Percentiles rank a stretch among this genome's conserved stretches.
These are phyloP conservation scores for Gymnopilus junonius DNA, from an alignment of 768 basidiomycete species.

Conservation along the genomic window DNA sequence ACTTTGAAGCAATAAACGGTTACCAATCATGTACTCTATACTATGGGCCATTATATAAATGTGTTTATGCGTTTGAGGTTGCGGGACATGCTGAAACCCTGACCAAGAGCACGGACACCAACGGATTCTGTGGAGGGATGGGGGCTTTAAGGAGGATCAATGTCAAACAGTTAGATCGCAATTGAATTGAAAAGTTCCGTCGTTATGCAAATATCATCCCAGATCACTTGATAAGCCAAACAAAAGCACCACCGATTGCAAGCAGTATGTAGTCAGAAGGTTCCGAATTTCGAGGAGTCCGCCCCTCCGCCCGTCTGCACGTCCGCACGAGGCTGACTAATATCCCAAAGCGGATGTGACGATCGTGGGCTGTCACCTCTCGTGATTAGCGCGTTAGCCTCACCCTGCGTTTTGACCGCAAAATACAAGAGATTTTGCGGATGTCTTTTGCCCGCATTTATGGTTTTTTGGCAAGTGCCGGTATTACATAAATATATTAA, in stretches of 20 bases:
- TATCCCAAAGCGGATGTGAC: too few species aligned
- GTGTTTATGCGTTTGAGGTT: not conserved
- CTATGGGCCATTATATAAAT: not conserved
- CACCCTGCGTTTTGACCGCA: too few species aligned
- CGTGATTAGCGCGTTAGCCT: too few species aligned
- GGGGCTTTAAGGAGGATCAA: slow-evolving; percentile 5
- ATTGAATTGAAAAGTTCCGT: slow-evolving; percentile 2
- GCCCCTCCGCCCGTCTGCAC: too few species aligned
- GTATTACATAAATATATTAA: too few species aligned
- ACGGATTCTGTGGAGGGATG: not conserved
- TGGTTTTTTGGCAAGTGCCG: too few species aligned
- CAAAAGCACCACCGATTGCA: not conserved
- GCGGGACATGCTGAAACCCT: not conserved
- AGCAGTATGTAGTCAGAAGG: too few species aligned
- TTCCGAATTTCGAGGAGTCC: too few species aligned
- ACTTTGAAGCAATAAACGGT: not conserved
- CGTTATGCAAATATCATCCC: not conserved
- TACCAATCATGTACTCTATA: not conserved
- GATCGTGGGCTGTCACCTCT: too few species aligned
- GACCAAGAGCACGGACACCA: not conserved
- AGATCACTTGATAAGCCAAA: not conserved
- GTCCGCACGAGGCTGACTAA: too few species aligned
- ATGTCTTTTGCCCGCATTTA: too few species aligned
- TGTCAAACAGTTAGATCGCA: not conserved
- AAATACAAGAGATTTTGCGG: too few species aligned